These are phyloP conservation scores for Limonomyces culmigenus DNA, from an alignment of 1,284 basidiomycete species.

Conservation along the genomic window DNA sequence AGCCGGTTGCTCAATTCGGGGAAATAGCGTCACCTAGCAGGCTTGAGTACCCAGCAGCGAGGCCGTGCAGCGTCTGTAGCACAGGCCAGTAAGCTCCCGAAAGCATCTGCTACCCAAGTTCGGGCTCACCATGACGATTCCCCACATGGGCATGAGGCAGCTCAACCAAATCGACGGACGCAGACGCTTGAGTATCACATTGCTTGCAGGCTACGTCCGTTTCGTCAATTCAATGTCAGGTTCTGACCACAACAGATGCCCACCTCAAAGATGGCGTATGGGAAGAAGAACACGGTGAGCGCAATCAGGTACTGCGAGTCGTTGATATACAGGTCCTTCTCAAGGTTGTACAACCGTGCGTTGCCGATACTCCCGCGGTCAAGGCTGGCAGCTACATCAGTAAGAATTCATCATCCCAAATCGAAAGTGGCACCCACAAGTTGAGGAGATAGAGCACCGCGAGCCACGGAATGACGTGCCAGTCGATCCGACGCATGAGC, in stretches of 20 bases:
- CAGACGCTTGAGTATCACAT: conserved; percentile 34
- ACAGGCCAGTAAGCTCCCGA: too few species aligned
- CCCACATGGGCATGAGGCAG: conserved; percentile 36
- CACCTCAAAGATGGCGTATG: conserved; percentile 37
- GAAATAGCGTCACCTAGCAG: conserved; percentile 29
- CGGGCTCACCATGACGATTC: conserved; percentile 44
- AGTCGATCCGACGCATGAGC: conserved; percentile 32
- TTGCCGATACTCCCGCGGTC: conserved; percentile 54
- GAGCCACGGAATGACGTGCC: conserved; percentile 37
- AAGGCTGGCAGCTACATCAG: too few species aligned
- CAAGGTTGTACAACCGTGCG: conserved; percentile 37
- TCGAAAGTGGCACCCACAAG: too few species aligned
- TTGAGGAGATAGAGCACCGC: conserved; percentile 45
- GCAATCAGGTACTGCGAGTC: conserved; percentile 36
- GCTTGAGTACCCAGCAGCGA: conserved; percentile 30
- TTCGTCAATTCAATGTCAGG: neutral
- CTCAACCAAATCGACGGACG: conserved; percentile 45
- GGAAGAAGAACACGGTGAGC: conserved; percentile 40
- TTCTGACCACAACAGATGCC: conserved; percentile 4
- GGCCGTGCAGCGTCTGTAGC: conserved; percentile 36
- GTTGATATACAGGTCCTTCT: conserved; percentile 26
- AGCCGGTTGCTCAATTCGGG: too few species aligned
- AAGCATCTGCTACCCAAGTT: too few species aligned
- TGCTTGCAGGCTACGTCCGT: conserved; percentile 27
- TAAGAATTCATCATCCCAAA: too few species aligned